Evolutionary conservation across 352 stramenopile species (phyloP), one percentile per base, ranked within the genome.

Genomic region (Saprolegnia diclina): DNA sequence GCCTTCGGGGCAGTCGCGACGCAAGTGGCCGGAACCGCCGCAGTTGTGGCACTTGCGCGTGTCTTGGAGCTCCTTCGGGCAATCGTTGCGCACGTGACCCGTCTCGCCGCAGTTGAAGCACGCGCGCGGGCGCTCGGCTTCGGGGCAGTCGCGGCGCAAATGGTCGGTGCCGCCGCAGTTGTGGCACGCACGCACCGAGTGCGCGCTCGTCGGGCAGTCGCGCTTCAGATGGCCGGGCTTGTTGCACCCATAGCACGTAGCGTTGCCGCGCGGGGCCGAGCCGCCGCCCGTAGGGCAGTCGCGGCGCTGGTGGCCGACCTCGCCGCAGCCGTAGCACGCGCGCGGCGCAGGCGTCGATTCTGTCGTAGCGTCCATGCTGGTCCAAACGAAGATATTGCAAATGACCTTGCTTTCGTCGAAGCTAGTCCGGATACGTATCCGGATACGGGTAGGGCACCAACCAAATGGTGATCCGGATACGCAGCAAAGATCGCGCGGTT

Each of bases 261-360:
- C 79, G 44, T 74, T 77, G 42, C 40, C 35, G 6, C 42, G 10
- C 14, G 22, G 44, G 5, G 55, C 32, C 21, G 32, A 32, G 68
- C 72, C 80, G 57, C 70, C 72, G 52, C 77, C 71, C 65, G 90
- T 76, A 6, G 85, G 81, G 79, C 85, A 93, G 73, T 93, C 83
- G 44, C 85, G 85, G 62, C 82, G 82, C 22, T 91, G 59, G 76
- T 93, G 85, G 71, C 85, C 85, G 7, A 63, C 65, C 68, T 93
- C 76, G 71, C 83, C 82, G 76, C 85, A 92, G 78, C 80, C 90
- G 81, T 91, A 81, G 80, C 83, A 93, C 76, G 88, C 89, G 73
- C 85, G 85, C 54, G 48, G 40, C 10, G 53, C 26, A 24, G 53
- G 14, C 14, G 53, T 48, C 13, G 11, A n/a, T 48, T 48, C 21